Evolutionary conservation across 164 flowering plant species (phyloP).

Genomic region (Macadamia integrifolia): DNA sequence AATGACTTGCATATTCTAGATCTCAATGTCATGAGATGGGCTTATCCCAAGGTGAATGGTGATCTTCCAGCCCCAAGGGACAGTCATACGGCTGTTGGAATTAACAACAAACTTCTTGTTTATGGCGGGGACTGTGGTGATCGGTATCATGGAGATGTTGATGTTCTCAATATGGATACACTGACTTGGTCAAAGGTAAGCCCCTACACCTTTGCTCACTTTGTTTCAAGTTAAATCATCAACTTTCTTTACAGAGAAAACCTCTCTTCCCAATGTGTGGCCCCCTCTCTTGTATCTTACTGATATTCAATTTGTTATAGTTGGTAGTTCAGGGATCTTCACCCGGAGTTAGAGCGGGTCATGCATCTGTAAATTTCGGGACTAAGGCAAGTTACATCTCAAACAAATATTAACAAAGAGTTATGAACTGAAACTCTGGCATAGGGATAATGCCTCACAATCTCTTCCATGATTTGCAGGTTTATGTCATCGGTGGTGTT

Average conservation of each 20-base stretch:
- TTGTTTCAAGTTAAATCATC: background rate
- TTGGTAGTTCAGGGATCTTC: constrained; percentile 54
- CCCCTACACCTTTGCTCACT: background rate
- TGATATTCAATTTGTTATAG: constrained; percentile 27
- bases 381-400: constrained; percentile 50
- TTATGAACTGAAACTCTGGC: no score
- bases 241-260: background rate
- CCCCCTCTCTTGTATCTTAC: background rate
- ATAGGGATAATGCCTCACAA: background rate
- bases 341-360: constrained; percentile 92
- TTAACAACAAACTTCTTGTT: constrained; percentile 56
- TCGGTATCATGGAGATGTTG: constrained; percentile 69
- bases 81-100: constrained; percentile 70
- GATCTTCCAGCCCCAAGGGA: constrained; percentile 76
- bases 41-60: constrained; percentile 60
- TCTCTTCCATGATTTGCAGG: constrained; percentile 31
- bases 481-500: constrained; percentile 85
- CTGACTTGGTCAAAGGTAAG: constrained; percentile 76
- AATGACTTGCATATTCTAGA: constrained; percentile 83
- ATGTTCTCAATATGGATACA: constrained; percentile 61
- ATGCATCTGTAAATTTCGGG: constrained; percentile 63
- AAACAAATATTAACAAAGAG: background rate
- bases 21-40: constrained; percentile 72
- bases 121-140: constrained; percentile 96
- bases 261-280: no score